Evolutionary conservation across 1,284 basidiomycete species (phyloP), one percentile per base, ranked within the genome.

Genomic region (Phlebopus sp.): DNA sequence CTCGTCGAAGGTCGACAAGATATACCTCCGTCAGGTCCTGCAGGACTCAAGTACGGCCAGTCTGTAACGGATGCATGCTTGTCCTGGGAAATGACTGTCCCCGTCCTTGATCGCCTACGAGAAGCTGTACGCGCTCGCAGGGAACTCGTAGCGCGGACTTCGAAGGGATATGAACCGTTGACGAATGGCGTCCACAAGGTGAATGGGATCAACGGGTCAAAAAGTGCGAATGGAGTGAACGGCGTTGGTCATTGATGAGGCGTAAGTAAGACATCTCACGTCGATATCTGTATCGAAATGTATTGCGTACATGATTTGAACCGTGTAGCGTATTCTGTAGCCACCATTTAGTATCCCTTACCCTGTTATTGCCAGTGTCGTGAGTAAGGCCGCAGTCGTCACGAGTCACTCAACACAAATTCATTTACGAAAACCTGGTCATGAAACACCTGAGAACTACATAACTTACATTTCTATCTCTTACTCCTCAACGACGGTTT

Each of bases 61-160:
- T 90, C 86, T 7, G 87, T 94, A 13, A 94, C 92, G 17, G 90
- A 91, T 64, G 92, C 92, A 1, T 97, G 94, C 67, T 79, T 97
- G 48, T 87, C 86, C 29, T 92, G 93, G 89, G 86, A 93, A 61
- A 81, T 82, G 58, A 97, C 93, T 3, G 73, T 92, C 5, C 83
- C 84, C 5, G 76, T 84, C 1, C 75, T 97, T 47, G 84, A 97
- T 44, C 81, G 86, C 47, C 76, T 97, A 21, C 79, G 92, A 17
- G 78, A 84, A 57, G 94, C 86, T 51, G 90, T 96, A 8, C 81
- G 77, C 44, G 85, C 82, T 18, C 81, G 93, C 39, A 77, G 93
- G 57, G 72, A 71, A 36, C 64, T 72, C 30, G 66, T 81, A 3
- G 69, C 68, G 40, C 69, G 64, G 49, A 64, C 59, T 31, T 60